phyloP scores from a whole-genome alignment of 805 yeast species.

The Yamadazyma sp. region DNA sequence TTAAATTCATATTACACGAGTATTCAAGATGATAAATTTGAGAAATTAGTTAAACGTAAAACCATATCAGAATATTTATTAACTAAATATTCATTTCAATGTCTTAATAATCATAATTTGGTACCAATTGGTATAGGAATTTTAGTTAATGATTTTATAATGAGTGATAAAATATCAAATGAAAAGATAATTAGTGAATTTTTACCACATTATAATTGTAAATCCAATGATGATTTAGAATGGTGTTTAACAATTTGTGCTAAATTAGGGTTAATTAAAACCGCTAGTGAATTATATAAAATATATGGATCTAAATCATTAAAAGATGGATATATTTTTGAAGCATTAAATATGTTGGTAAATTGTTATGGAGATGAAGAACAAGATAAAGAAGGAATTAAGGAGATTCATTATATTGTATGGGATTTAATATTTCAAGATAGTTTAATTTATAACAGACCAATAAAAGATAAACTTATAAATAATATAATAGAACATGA shows the following conservation, averaged over 20 bases:
- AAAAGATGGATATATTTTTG: slow-evolving; percentile 55
- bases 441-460: slow-evolving; percentile 48
- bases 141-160: slow-evolving; percentile 36
- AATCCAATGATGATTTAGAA: slow-evolving; percentile 73
- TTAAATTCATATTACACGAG: slow-evolving; percentile 37
- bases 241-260: slow-evolving; percentile 77
- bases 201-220: slow-evolving; percentile 57
- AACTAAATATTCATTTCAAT: slow-evolving; percentile 52
- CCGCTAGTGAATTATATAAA: slow-evolving; percentile 54
- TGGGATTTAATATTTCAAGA: slow-evolving; percentile 66
- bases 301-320: slow-evolving; percentile 46
- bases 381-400: slow-evolving; percentile 28
- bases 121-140: slow-evolving; percentile 73
- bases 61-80: slow-evolving; percentile 55
- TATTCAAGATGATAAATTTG: slow-evolving; percentile 3
- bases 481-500: slow-evolving; percentile 43
- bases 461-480: slow-evolving; percentile 55
- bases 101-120: slow-evolving; percentile 48
- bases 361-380: slow-evolving; percentile 52
- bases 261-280: slow-evolving; percentile 54
- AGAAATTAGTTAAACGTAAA: slow-evolving; percentile 15
- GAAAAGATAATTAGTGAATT: slow-evolving; percentile 48
- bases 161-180: slow-evolving; percentile 38
- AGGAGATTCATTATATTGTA: slow-evolving; percentile 45
- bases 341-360: slow-evolving; percentile 62